Conservation (phyloP, 768 basidiomycete genomes). For the Astraeus odoratus region DNA sequence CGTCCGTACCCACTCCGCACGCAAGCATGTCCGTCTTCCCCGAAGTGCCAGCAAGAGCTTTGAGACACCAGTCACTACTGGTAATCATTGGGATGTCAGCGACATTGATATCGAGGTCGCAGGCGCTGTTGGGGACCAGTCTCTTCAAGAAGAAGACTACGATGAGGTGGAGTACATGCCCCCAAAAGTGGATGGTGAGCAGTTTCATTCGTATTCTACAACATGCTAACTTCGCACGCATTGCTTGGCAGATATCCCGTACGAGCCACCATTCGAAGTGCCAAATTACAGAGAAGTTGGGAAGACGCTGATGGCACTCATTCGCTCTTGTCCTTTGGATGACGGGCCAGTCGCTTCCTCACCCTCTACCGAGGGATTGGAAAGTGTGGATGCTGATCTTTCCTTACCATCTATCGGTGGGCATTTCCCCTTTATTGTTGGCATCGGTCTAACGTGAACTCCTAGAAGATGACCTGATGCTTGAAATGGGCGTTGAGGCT, state of each 20-base stretch:
- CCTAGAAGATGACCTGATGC: constrained; percentile 24
- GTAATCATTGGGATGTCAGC: constrained; percentile 72
- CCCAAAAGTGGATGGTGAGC: constrained; percentile 43
- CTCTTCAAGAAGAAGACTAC: constrained; percentile 26
- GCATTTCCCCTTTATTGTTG: neutral
- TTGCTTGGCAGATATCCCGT: constrained; percentile 30
- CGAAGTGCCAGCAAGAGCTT: constrained; percentile 44
- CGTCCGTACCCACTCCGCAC: constrained; percentile 59
- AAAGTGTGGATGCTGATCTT: constrained; percentile 7
- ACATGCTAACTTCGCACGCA: neutral
- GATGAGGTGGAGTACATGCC: constrained; percentile 53
- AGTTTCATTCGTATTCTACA: neutral
- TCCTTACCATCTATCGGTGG: constrained; percentile 19
- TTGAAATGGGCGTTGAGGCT: constrained; percentile 6
- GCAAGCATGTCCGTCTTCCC: constrained; percentile 56
- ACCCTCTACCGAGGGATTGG: constrained; percentile 15
- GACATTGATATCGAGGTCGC: constrained; percentile 40
- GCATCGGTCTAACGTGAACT: neutral
- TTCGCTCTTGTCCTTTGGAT: constrained; percentile 29
- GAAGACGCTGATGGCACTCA: constrained; percentile 27
- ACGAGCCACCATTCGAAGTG: constrained; percentile 42
- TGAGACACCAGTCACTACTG: constrained; percentile 60
- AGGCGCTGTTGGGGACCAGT: constrained; percentile 15
- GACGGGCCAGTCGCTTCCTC: constrained; percentile 20
- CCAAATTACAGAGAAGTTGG: constrained; percentile 43